phyloP scores from a whole-genome alignment of 805 yeast species.

The Suhomyces canberraensis region DNA sequence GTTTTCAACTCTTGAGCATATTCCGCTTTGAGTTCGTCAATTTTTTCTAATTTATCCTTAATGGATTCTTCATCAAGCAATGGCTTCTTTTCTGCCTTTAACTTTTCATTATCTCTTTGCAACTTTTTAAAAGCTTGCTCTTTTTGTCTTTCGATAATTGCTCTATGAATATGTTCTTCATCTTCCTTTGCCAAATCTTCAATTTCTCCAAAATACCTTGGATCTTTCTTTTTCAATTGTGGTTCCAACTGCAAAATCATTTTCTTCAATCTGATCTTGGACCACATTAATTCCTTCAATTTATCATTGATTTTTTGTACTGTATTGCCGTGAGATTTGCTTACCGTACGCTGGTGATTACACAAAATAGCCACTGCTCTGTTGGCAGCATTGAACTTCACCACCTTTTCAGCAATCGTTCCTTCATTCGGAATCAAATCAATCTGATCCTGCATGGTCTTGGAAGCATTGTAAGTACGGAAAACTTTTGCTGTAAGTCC shows the following conservation, averaged over 20 bases:
- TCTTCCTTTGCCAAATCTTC: constrained; percentile 66
- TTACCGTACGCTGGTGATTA: constrained; percentile 93
- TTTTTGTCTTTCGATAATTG: constrained; percentile 60
- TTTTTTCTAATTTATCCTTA: constrained; percentile 54
- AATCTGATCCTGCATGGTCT: constrained; percentile 93
- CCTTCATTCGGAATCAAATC: constrained; percentile 85
- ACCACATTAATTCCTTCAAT: constrained; percentile 82
- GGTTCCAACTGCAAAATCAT: constrained; percentile 69
- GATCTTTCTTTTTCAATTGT: constrained; percentile 45
- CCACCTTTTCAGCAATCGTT: constrained; percentile 80
- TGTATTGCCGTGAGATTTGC: constrained; percentile 77
- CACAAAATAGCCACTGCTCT: constrained; percentile 93
- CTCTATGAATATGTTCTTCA: constrained; percentile 53
- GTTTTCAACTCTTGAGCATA: constrained; percentile 57
- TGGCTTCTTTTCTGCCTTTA: constrained; percentile 53
- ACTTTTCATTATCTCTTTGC: constrained; percentile 73
- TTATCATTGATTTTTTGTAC: constrained; percentile 76
- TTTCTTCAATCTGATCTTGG: constrained; percentile 67
- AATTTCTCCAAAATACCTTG: constrained; percentile 63
- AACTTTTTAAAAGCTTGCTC: constrained; percentile 66
- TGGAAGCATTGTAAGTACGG: constrained; percentile 95
- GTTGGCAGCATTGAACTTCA: constrained; percentile 90
- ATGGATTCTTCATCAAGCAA: constrained; percentile 53
- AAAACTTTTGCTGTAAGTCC: constrained; percentile 95
- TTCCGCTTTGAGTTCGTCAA: constrained; percentile 48